Conservation (phyloP, 129 eudicot genomes). For the Lactuca saligna region DNA sequence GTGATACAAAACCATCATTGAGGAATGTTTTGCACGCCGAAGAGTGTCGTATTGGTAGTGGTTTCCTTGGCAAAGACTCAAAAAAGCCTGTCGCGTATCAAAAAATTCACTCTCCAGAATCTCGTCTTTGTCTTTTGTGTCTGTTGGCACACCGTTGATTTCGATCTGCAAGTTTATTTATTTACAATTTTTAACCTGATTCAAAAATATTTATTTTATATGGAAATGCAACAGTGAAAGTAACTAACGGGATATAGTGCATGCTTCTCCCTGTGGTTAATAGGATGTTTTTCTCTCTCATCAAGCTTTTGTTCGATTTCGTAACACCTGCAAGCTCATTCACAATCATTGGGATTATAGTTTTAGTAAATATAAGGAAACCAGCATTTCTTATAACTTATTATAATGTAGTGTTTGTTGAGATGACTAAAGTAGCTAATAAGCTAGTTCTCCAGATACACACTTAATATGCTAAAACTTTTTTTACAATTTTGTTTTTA, state of each 20-base stretch:
- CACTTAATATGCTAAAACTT: too few species aligned
- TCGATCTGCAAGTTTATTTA: conserved; percentile 54
- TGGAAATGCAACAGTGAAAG: background rate
- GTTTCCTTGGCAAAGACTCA: conserved; percentile 94
- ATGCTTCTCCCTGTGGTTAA: conserved; percentile 73
- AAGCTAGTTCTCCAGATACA: too few species aligned
- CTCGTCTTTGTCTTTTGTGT: conserved; percentile 83
- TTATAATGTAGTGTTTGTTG: too few species aligned
- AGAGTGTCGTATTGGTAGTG: conserved; percentile 94
- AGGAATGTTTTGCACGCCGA: conserved; percentile 98
- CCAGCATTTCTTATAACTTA: too few species aligned
- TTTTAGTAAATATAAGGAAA: too few species aligned
- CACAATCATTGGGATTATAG: too few species aligned
- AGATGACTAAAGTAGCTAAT: too few species aligned
- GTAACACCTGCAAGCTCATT: conserved; percentile 55
- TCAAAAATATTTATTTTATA: too few species aligned
- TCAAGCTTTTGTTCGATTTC: conserved; percentile 69
- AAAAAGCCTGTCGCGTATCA: conserved; percentile 87
- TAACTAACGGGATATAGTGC: conserved; percentile 55
- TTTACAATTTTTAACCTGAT: conserved; percentile 5
- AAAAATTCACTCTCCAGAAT: conserved; percentile 92
- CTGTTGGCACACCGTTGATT: conserved; percentile 57
- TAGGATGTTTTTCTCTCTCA: conserved; percentile 83
- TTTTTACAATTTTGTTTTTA: too few species aligned
- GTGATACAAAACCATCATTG: conserved; percentile 97